Evolutionary conservation across 768 basidiomycete genomes (phyloP), one percentile per base, ranked within the genome.

Genomic region (Termitomyces titanicus): DNA sequence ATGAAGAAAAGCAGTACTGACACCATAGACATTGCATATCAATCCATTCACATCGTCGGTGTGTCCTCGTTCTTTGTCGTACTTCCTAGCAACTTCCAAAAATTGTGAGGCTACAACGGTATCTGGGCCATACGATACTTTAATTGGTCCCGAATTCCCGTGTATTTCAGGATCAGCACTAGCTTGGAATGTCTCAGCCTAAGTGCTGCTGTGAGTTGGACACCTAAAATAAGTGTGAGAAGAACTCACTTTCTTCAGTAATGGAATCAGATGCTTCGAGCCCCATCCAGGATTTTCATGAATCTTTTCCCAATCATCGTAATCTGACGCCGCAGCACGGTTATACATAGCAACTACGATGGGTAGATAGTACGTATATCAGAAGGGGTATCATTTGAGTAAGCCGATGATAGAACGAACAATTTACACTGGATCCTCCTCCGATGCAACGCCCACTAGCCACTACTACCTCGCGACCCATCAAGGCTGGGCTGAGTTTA

Each of bases 381-480:
- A 29, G 29, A 29, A 29, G 29, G 29, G 5, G 29, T 29, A 33
- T 22, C 12, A 1, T 7, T 7, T 13, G 22, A 27, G 15, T 6
- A 27, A 7, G 40, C 12, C 29, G 17, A 13, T 25, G 20, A 18
- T 24, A 29, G 34, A 27, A 52, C 76, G 48, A 45, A 84, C 84
- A 82, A 59, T 86, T 88, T 17, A 87, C 76, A 50, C 72, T 70
- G 0, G 84, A 85, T 0, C 85, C 85, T 5, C 86, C 86, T 3
- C 86, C 86, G 5, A 89, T 61, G 39, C 75, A 78, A 50, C 79
- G 73, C 0, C 80, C 85, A 25, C 70, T 63, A 0, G 75, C 72
- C 5, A 83, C 72, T 35, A 80, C 45, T 4, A 70, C 61, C 5
- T 69, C 61, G 3, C 86, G 82, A 5, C 77, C 79, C 15, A 64